These are phyloP conservation scores for Candida quercuum DNA, from an alignment of 805 yeast species.

Conservation along the genomic window DNA sequence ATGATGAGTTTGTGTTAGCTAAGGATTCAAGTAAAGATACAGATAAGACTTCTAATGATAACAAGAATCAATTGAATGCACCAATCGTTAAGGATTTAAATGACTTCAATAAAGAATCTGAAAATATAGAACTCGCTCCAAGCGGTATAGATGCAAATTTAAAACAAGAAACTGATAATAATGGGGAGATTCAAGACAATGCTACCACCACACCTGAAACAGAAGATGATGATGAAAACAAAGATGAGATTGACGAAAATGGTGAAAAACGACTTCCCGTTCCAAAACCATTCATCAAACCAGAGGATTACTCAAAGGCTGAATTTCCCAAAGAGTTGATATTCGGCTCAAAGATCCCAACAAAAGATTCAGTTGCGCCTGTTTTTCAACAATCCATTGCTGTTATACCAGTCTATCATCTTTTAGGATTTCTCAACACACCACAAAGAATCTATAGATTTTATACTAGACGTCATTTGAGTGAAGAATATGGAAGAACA, in stretches of 20 bases:
- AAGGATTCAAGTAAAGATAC: conserved; percentile 1
- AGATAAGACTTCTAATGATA: conserved; percentile 1
- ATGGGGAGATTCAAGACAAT: conserved; percentile 11
- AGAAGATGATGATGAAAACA: conserved; percentile 21
- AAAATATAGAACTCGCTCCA: no score
- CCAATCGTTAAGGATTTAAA: conserved; percentile 7
- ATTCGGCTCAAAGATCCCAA: conserved; percentile 23
- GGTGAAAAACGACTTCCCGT: conserved; percentile 37
- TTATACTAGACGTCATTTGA: conserved; percentile 67
- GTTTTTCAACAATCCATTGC: conserved; percentile 73
- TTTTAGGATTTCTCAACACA: conserved; percentile 71
- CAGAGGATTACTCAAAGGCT: conserved; percentile 51
- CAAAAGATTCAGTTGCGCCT: conserved; percentile 41
- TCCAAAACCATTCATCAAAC: conserved; percentile 58
- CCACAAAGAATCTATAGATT: conserved; percentile 75
- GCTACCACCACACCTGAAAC: conserved; percentile 13
- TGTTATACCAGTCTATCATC: conserved; percentile 70
- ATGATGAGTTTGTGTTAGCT: conserved; percentile 12
- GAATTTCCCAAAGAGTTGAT: conserved; percentile 43
- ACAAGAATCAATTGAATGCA: conserved; percentile 2
- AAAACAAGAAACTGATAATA: not conserved
- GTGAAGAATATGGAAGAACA: conserved; percentile 54
- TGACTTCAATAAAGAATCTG: not conserved
- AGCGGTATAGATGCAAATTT: conserved; percentile 5
- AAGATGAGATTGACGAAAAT: conserved; percentile 20